Base-by-base conservation (phyloP, 2,329 filamentous ascomycete species). In the Penicillium sp. region DNA sequence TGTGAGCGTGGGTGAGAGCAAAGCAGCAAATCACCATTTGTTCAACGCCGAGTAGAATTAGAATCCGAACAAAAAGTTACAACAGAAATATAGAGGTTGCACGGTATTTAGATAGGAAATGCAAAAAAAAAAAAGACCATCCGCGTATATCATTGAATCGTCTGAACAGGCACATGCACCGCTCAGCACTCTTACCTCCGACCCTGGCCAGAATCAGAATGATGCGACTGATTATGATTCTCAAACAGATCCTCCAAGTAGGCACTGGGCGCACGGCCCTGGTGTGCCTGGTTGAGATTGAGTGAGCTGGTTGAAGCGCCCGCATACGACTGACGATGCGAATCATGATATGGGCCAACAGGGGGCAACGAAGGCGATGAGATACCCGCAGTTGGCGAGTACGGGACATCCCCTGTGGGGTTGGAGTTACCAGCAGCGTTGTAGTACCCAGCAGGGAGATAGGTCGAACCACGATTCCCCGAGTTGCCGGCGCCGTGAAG, bases 401-500 rank as follows among this genome's bases (percentile, higher is more conserved):
- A 55, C 14, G 49, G 54, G 14, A 44, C 50, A 44, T 66, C 58
- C 16, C 76, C 76, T 48, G 75, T 78, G 51, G 70, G 72, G 41
- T 81, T 78, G 10, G 80, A 81, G 31, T 80, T 81, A 21, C 88
- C 83, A 5, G 90, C 83, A 27, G 89, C 83, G 31, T 91, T 88
- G 69, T 97, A 97, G 76, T 96, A 97, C 1, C 93, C 93, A 3
- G 93, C 88, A 14, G 93, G 93, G 18, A 97, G 81, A 69, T 93
- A 96, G 29, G 56, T 69, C n/a, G 90, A 96, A 55, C 83, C 85
- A 49, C 92, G 87, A 59, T 83, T 83, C n/a, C 67, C 67, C 62
- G 58, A 21, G 27, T 14, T 45, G 16, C 51, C 46, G 13, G 56
- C 22, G 29, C 38, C 44, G n/a, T 59, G 50, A 4, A 59, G 38